A percentile compares a stretch with the other conserved stretches of the same genome.
Evolutionary conservation across 2,329 filamentous ascomycete genomes (phyloP).

Genomic region (Trichoderma sp.): DNA sequence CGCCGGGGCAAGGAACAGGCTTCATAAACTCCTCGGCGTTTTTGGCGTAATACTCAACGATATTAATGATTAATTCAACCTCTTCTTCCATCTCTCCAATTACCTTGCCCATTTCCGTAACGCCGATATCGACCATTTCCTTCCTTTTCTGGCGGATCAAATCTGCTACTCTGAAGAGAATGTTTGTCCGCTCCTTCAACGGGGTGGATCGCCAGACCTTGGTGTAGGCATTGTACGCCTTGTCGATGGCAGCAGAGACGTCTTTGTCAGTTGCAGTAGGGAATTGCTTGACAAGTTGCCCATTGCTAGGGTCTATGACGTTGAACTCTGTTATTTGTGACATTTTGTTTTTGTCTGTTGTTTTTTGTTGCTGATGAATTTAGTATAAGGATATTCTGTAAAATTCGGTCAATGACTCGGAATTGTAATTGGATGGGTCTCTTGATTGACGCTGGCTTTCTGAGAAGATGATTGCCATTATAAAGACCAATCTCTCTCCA

Average conservation of each 20-base stretch:
- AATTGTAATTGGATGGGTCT: neutral
- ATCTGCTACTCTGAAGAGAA: neutral
- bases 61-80: neutral
- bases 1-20: neutral
- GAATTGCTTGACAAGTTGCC: neutral
- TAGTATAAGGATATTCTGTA: neutral
- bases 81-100: neutral
- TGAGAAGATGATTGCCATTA: neutral
- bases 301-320: neutral
- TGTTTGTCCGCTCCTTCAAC: neutral
- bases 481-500: neutral
- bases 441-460: neutral
- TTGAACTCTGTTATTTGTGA: neutral
- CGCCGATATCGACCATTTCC: neutral
- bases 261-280: neutral
- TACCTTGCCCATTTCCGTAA: slow-evolving; percentile 8
- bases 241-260: slow-evolving; percentile 1
- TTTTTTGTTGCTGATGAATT: no score
- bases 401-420: neutral
- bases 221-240: neutral
- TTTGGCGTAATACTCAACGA: slow-evolving; percentile 3
- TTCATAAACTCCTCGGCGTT: slow-evolving; percentile 4
- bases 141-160: slow-evolving; percentile 3
- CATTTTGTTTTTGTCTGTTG: neutral
- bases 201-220: slow-evolving; percentile 2